Percentiles rank a stretch among this genome's conserved stretches.
These are phyloP conservation scores for Aspergillus leporis DNA, from an alignment of 495 filamentous ascomycete genomes.

Conservation along the genomic window DNA sequence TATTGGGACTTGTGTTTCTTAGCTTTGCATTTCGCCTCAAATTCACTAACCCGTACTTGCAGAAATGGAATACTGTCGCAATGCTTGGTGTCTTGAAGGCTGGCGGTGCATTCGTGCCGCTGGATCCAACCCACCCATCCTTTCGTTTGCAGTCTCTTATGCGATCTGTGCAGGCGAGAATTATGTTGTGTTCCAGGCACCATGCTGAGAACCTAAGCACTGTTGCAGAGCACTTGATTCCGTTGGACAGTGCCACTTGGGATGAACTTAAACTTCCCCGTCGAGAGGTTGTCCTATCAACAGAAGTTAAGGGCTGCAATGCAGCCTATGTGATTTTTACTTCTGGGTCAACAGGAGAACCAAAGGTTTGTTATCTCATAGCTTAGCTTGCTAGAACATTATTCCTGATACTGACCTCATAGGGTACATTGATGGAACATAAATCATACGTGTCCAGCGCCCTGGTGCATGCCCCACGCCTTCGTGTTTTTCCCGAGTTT, in stretches of 20 bases:
- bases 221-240: conserved; percentile 35
- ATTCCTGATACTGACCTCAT: neutral
- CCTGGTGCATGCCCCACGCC: conserved; percentile 42
- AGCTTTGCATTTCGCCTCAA: conserved; percentile 21
- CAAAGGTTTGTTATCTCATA: conserved; percentile 42
- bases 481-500: conserved; percentile 29
- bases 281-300: conserved; percentile 24
- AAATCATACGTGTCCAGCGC: conserved; percentile 44
- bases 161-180: conserved; percentile 38
- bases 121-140: conserved; percentile 58
- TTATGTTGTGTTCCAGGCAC: conserved; percentile 55
- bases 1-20: conserved; percentile 12
- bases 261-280: conserved; percentile 25
- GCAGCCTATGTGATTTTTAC: conserved; percentile 50
- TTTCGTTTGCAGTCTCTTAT: conserved; percentile 48
- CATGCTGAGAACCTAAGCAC: conserved; percentile 27
- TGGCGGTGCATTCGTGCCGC: conserved; percentile 58
- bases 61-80: conserved; percentile 57
- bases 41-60: conserved; percentile 23
- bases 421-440: conserved; percentile 53
- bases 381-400: neutral
- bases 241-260: conserved; percentile 35
- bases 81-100: conserved; percentile 61
- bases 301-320: conserved; percentile 35
- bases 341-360: conserved; percentile 52